Conservation (phyloP, 805 yeast genomes). For the Saccharomycopsis amapae region DNA sequence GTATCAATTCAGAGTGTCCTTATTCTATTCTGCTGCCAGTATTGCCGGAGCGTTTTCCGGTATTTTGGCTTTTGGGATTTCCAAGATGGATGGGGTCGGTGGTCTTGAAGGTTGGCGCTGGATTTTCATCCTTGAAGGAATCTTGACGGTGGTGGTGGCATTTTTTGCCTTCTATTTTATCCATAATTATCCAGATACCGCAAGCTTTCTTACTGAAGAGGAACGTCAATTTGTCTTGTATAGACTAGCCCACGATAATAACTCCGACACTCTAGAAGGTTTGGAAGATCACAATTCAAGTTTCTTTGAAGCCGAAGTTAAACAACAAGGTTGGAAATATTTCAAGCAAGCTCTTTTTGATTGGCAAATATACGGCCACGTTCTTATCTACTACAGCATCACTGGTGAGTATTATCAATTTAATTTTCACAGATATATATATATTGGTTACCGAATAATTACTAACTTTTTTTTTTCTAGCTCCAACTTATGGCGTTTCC, state of each 20-base stretch:
- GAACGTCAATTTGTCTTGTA: constrained; percentile 45
- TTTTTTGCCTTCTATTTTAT: constrained; percentile 39
- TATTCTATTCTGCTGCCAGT: constrained; percentile 32
- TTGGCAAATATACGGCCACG: constrained; percentile 28
- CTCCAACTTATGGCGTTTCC: constrained; percentile 34
- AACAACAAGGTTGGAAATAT: constrained; percentile 10
- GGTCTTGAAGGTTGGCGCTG: constrained; percentile 48
- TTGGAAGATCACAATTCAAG: constrained; percentile 9
- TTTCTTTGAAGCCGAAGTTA: constrained; percentile 15
- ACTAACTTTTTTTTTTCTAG: too few species aligned
- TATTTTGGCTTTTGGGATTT: constrained; percentile 31
- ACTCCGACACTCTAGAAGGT: constrained; percentile 5
- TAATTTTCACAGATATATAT: too few species aligned
- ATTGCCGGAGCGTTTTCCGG: constrained; percentile 36
- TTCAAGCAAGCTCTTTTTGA: constrained; percentile 25
- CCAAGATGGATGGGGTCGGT: constrained; percentile 27
- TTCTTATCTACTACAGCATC: constrained; percentile 27
- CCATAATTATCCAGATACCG: constrained; percentile 67
- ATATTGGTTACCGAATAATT: too few species aligned
- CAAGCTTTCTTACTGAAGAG: constrained; percentile 41
- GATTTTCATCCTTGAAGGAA: constrained; percentile 48
- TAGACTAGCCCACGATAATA: constrained; percentile 11
- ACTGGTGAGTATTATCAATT: too few species aligned
- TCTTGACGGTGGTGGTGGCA: constrained; percentile 31
- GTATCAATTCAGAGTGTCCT: constrained; percentile 31